phyloP scores from a whole-genome alignment of 768 basidiomycete species.

The Termitomyces heimii region DNA sequence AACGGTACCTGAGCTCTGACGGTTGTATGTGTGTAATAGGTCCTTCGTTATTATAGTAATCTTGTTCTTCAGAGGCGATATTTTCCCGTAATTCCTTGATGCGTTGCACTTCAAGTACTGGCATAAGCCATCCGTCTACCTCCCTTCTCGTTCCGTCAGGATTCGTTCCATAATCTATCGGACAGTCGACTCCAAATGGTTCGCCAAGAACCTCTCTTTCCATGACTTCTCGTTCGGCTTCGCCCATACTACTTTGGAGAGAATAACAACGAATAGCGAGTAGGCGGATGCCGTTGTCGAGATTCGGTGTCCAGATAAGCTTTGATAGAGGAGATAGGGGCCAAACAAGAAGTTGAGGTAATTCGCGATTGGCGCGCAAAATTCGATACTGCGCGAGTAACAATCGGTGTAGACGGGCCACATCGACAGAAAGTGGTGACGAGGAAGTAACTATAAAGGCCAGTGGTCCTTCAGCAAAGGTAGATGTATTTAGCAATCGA shows the following conservation, averaged over 20 bases:
- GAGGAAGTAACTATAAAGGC: conserved; percentile 31
- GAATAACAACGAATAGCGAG: conserved; percentile 79
- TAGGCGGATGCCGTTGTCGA: conserved; percentile 59
- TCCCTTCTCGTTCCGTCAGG: conserved; percentile 36
- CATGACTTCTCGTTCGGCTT: conserved; percentile 62
- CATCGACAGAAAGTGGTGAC: conserved; percentile 28
- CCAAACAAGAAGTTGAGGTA: conserved; percentile 65
- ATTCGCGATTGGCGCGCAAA: conserved; percentile 63
- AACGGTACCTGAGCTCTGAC: conserved; percentile 50
- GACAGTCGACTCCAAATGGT: conserved; percentile 53
- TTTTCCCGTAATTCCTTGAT: conserved; percentile 44
- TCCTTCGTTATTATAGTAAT: conserved; percentile 43
- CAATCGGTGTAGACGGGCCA: conserved; percentile 52
- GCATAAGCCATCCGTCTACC: conserved; percentile 81
- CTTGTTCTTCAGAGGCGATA: conserved; percentile 31
- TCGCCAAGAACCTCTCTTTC: conserved; percentile 61
- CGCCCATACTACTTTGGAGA: conserved; percentile 70
- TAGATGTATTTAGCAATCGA: conserved; percentile 37
- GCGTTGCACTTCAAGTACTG: conserved; percentile 61
- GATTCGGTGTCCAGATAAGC: conserved; percentile 34
- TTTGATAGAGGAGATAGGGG: conserved; percentile 44
- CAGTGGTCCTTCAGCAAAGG: conserved; percentile 50
- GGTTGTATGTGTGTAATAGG: conserved; percentile 27
- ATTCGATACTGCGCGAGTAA: conserved; percentile 82
- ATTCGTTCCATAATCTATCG: conserved; percentile 48